These are phyloP conservation scores for Komagataella mondaviorum DNA, from an alignment of 805 yeast genomes.

Conservation along the genomic window DNA sequence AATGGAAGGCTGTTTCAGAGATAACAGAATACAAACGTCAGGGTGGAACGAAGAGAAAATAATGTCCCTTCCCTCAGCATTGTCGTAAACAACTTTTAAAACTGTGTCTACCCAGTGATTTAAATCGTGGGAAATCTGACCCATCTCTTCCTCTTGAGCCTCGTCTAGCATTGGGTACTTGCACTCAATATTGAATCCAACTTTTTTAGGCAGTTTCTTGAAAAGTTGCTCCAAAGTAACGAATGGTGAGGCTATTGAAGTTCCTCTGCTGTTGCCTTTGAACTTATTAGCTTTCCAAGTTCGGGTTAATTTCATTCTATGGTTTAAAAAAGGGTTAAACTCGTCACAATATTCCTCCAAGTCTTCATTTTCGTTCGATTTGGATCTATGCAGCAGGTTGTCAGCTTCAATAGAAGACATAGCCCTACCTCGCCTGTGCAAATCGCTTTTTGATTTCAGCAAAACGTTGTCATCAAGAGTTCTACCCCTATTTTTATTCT, in stretches of 20 bases:
- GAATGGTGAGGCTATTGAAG: conserved; percentile 81
- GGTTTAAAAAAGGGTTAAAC: conserved; percentile 24
- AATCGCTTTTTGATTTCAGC: conserved; percentile 5
- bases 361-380: conserved; percentile 17
- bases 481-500: conserved; percentile 5
- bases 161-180: conserved; percentile 94
- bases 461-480: conserved; percentile 17
- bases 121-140: conserved; percentile 69
- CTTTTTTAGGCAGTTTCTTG: conserved; percentile 63
- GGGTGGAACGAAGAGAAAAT: conserved; percentile 93
- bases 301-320: conserved; percentile 74
- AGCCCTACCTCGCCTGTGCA: background rate
- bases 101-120: conserved; percentile 86
- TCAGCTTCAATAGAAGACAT: background rate
- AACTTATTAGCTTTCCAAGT: conserved; percentile 79
- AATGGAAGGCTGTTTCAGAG: conserved; percentile 85
- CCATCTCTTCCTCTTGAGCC: conserved; percentile 80
- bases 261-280: conserved; percentile 88
- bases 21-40: conserved; percentile 73
- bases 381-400: conserved; percentile 21
- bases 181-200: conserved; percentile 90
- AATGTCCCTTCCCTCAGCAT: conserved; percentile 69
- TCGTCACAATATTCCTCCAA: conserved; percentile 17
- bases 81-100: conserved; percentile 63
- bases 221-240: conserved; percentile 81